phyloP scores from a whole-genome alignment of 495 filamentous ascomycete species.

The Neurospora discreta region DNA sequence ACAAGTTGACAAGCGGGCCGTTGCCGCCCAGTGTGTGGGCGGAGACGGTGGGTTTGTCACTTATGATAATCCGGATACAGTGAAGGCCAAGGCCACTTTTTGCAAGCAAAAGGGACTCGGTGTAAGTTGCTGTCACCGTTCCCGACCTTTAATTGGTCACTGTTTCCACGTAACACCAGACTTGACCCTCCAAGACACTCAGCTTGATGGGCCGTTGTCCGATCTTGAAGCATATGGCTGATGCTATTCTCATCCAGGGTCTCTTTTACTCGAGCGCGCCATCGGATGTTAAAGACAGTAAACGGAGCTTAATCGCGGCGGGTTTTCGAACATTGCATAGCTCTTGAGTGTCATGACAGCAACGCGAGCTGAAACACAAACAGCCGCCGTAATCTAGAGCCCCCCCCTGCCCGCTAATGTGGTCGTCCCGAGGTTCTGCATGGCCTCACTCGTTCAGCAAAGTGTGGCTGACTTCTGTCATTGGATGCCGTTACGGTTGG shows the following conservation, averaged over 20 bases:
- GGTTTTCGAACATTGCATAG: slow-evolving; percentile 63
- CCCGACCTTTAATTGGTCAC: not conserved
- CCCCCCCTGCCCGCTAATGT: not conserved
- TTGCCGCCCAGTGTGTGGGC: slow-evolving; percentile 68
- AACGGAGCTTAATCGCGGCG: slow-evolving; percentile 62
- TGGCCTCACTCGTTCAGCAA: not conserved
- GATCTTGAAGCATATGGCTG: not conserved
- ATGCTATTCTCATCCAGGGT: slow-evolving; percentile 33
- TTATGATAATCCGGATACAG: slow-evolving; percentile 77
- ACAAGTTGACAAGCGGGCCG: slow-evolving; percentile 49
- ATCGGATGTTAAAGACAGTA: slow-evolving; percentile 52
- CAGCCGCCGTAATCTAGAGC: not conserved
- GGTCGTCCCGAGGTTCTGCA: not conserved
- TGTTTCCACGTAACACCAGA: not conserved
- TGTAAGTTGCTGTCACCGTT: slow-evolving; percentile 23
- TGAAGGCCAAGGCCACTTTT: slow-evolving; percentile 74
- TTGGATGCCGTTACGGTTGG: not conserved
- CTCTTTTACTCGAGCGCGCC: slow-evolving; percentile 92
- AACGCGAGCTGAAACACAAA: not conserved
- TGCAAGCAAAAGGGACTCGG: slow-evolving; percentile 66
- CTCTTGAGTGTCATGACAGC: slow-evolving; percentile 19
- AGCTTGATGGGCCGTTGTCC: not conserved
- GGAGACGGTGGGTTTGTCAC: slow-evolving; percentile 78
- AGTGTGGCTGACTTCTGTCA: not conserved
- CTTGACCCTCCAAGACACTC: not conserved